A percentile compares a stretch with the other conserved stretches of the same genome.
Evolutionary conservation across 257 asterid genomes (phyloP).

Genomic region (Euphrasia confusa): DNA sequence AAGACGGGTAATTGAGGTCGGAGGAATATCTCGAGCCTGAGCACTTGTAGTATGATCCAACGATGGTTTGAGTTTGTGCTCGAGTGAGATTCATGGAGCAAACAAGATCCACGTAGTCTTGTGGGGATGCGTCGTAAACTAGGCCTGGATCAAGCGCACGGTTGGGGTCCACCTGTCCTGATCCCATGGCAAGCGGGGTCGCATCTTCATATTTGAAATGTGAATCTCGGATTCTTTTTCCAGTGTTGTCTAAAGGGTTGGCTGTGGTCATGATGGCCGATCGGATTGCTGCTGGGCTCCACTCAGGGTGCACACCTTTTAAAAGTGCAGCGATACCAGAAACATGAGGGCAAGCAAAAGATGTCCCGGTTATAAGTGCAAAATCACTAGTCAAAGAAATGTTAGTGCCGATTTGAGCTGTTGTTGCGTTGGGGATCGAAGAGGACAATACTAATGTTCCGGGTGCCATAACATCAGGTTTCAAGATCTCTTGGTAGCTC

Average conservation of each 20-base stretch:
- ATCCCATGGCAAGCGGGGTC: background rate
- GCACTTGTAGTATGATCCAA: slow-evolving; percentile 35
- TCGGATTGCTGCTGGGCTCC: slow-evolving; percentile 39
- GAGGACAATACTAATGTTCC: slow-evolving; percentile 12
- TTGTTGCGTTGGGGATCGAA: background rate
- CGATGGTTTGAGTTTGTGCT: slow-evolving; percentile 34
- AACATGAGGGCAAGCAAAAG: slow-evolving; percentile 37
- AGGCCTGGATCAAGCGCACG: slow-evolving; percentile 42
- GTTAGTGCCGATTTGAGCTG: background rate
- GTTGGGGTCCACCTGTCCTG: background rate
- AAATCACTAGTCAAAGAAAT: slow-evolving; percentile 22
- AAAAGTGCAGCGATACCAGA: slow-evolving; percentile 34
- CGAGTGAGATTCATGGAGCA: slow-evolving; percentile 39
- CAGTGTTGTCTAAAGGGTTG: slow-evolving; percentile 16
- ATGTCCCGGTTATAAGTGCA: slow-evolving; percentile 31
- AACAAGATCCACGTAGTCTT: slow-evolving; percentile 33
- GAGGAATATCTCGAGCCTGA: slow-evolving; percentile 30
- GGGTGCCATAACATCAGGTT: slow-evolving; percentile 34
- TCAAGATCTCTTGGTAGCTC: background rate
- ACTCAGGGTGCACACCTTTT: slow-evolving; percentile 38
- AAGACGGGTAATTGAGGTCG: slow-evolving; percentile 41
- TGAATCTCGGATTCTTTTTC: background rate
- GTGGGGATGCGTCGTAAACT: slow-evolving; percentile 28
- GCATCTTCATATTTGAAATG: background rate
- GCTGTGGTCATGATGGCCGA: slow-evolving; percentile 45